Conservation (phyloP, 345 rosid genomes). For the Theobroma cacao region DNA sequence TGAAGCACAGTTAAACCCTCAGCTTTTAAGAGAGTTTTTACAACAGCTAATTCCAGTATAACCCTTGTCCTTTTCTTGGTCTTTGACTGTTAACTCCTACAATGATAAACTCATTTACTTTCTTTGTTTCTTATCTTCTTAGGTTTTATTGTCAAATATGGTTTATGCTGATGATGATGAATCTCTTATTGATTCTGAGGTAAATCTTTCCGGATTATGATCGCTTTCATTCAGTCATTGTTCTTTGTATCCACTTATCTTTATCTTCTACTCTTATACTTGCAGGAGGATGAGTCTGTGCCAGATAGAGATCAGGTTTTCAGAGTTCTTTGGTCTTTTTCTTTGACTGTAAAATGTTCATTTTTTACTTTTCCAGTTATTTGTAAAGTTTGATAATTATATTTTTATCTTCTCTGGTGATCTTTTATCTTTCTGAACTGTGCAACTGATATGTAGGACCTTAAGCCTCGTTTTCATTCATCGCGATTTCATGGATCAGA, state of each 20-base stretch:
- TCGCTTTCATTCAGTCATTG: background rate
- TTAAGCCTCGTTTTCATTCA: constrained; percentile 94
- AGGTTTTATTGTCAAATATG: constrained; percentile 90
- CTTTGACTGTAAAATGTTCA: background rate
- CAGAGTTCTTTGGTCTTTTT: constrained; percentile 9
- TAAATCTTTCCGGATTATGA: constrained; percentile 23
- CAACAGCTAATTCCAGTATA: constrained; percentile 78
- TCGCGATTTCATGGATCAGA: constrained; percentile 89
- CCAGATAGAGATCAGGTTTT: constrained; percentile 98
- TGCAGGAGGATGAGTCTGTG: constrained; percentile 93
- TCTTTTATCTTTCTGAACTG: background rate
- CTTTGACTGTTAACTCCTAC: constrained; percentile 2
- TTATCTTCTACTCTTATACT: background rate
- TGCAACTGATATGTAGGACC: constrained; percentile 48
- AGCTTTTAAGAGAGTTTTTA: constrained; percentile 73
- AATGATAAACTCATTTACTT: background rate
- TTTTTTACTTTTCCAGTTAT: background rate
- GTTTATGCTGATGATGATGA: constrained; percentile 94
- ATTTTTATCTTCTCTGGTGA: constrained; percentile 14
- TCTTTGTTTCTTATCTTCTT: constrained; percentile 1
- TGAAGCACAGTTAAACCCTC: constrained; percentile 73
- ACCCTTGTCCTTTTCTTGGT: constrained; percentile 7
- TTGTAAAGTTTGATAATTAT: background rate
- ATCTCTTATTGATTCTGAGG: constrained; percentile 84
- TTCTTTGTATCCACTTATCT: background rate